phyloP scores from a whole-genome alignment of 768 basidiomycete species.

The Kwoniella europaea region DNA sequence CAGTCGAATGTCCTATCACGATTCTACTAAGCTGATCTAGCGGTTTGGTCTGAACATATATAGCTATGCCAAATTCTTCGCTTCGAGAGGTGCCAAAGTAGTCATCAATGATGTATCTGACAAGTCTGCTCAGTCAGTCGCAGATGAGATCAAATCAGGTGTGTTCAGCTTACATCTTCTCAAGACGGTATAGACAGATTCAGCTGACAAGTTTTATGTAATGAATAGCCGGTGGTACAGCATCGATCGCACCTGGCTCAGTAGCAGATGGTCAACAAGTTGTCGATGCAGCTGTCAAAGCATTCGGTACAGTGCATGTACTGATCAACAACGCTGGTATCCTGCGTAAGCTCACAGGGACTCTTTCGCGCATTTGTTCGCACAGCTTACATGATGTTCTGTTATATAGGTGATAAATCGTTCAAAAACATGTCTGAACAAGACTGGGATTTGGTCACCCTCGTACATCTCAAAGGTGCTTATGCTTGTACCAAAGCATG shows the following conservation, averaged over 20 bases:
- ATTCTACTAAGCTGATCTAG: background rate
- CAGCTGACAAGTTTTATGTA: background rate
- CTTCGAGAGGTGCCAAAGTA: conserved; percentile 88
- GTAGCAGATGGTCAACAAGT: conserved; percentile 85
- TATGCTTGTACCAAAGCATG: conserved; percentile 91
- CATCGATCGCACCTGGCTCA: conserved; percentile 81
- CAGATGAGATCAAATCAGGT: conserved; percentile 85
- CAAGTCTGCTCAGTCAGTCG: conserved; percentile 86
- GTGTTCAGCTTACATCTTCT: conserved; percentile 40
- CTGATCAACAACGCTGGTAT: conserved; percentile 97
- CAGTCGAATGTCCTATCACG: conserved; percentile 54
- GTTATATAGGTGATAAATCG: conserved; percentile 58
- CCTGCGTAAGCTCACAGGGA: no score
- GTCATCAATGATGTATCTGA: conserved; percentile 94
- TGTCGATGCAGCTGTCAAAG: conserved; percentile 80
- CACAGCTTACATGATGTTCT: background rate
- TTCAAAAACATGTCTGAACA: conserved; percentile 96
- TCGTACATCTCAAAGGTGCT: conserved; percentile 92
- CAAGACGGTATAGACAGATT: background rate
- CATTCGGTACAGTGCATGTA: conserved; percentile 69
- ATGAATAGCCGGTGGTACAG: conserved; percentile 78
- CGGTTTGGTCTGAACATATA: background rate
- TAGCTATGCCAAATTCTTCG: conserved; percentile 89
- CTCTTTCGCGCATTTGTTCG: no score
- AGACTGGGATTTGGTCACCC: conserved; percentile 86